Base-by-base conservation (phyloP, 164 flowering plant species). In the Saururus chinensis region DNA sequence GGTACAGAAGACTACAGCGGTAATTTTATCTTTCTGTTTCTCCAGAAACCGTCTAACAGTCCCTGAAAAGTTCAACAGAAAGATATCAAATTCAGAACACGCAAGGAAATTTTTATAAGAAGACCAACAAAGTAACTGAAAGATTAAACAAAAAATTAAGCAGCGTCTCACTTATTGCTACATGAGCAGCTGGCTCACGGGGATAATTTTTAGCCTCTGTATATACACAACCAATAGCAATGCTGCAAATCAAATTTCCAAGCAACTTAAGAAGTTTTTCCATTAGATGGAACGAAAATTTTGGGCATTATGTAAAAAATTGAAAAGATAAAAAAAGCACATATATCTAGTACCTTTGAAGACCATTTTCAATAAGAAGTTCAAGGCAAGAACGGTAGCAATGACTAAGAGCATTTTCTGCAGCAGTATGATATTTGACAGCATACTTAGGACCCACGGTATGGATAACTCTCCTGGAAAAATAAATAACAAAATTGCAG, bases 401-500 rank as follows among this genome's bases (percentile, higher is more conserved):
- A 70, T 91, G 98, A 62, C 99, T 89, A 52, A 95, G 67, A 66
- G 99, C 96, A 86, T 89, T 95, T 77, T 95, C 99, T 23, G 98
- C 99, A 62, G 99, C 99, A 51, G 99, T 91, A 70, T 95, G 99
- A 73, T 95, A 95, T 69, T 95, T 95, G 49, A 95, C 86, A 19
- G 99, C 96, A 82, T 95, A 95, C 80, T 95, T 95, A 40, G 99
- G 99, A 63, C 98, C 98, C 57, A 95, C 99, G 16, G 99, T 95
- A 75, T 95, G 99, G 69, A 95, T 86, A 53, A 95, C 87, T 75
- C 82, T 86, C 96, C 99, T 95, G 77, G 20, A 24, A 79, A 60
- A 65, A 12, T 13, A 58, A 8, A 57, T 23, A 8, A 45, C 49
- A 12, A 45, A 8, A 17, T 4, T 12, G 17, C 49, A 45, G 17